A percentile compares a stretch with the other conserved stretches of the same genome.
Evolutionary conservation across 345 rosid genomes (phyloP).

Genomic region (Cardamine occulta): DNA sequence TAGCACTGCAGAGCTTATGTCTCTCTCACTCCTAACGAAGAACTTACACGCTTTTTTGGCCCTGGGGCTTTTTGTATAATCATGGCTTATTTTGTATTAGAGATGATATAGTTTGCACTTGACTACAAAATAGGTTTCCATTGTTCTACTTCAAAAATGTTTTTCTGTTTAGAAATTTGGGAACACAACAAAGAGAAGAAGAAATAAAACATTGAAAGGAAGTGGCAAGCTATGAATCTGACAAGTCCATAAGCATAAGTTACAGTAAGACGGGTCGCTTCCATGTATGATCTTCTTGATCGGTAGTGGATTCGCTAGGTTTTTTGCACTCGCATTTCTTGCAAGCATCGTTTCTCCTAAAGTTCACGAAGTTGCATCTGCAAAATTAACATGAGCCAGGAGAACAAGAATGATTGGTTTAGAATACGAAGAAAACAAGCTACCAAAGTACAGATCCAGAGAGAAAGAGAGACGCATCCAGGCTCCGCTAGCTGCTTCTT

Average conservation of each 20-base stretch:
- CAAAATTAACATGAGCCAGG: slow-evolving; percentile 24
- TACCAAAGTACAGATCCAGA: slow-evolving; percentile 1
- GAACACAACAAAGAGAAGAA: not conserved
- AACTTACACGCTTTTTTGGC: not conserved
- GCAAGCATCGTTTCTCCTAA: slow-evolving; percentile 62
- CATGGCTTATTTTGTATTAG: slow-evolving; percentile 18
- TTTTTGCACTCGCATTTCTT: slow-evolving; percentile 59
- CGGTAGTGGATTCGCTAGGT: slow-evolving; percentile 38
- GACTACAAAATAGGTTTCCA: not conserved
- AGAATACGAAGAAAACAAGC: slow-evolving; percentile 2
- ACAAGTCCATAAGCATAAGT: slow-evolving; percentile 11
- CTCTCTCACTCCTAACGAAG: slow-evolving; percentile 1
- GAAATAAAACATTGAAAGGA: slow-evolving; percentile 17
- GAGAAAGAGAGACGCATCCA: slow-evolving; percentile 59
- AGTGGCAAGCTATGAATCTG: slow-evolving; percentile 13
- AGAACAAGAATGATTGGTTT: not conserved
- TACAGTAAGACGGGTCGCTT: slow-evolving; percentile 36
- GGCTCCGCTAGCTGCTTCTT: slow-evolving; percentile 64
- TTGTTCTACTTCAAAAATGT: slow-evolving; percentile 3
- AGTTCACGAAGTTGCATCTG: slow-evolving; percentile 85
- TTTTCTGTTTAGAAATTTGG: not conserved
- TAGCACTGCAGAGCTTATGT: slow-evolving; percentile 30
- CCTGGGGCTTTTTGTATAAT: slow-evolving; percentile 13
- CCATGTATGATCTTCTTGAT: slow-evolving; percentile 45
- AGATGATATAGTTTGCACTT: slow-evolving; percentile 10